These are phyloP conservation scores for Cymbopogon flexuosus DNA, from an alignment of 202 grass and related monocot genomes.

Conservation along the genomic window DNA sequence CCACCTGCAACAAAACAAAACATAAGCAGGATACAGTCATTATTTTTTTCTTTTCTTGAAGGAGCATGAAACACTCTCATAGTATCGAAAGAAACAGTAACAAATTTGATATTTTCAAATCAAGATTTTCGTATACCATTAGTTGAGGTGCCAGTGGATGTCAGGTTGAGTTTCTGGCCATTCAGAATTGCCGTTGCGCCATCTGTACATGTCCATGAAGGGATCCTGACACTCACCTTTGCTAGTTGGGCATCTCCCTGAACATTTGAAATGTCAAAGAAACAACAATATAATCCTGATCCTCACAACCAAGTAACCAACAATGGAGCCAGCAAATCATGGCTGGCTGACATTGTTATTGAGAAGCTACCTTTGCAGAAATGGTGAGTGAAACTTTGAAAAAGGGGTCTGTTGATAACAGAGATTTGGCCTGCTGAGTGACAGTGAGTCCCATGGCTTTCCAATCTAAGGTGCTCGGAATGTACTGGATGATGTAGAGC, in stretches of 20 bases:
- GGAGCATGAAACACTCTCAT: background rate
- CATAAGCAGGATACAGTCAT: background rate
- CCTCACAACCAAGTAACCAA: background rate
- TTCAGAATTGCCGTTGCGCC: constrained; percentile 31
- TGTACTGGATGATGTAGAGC: constrained; percentile 56
- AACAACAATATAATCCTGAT: background rate
- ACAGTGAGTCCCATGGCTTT: constrained; percentile 36
- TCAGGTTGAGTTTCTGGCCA: constrained; percentile 39
- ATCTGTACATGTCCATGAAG: constrained; percentile 38
- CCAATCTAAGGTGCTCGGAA: constrained; percentile 58
- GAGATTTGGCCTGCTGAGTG: constrained; percentile 38
- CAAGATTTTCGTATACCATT: background rate
- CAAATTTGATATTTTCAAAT: background rate
- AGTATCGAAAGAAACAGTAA: background rate
- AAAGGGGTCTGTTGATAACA: constrained; percentile 39
- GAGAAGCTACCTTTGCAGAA: constrained; percentile 37
- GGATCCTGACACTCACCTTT: constrained; percentile 44
- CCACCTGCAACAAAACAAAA: constrained; percentile 41
- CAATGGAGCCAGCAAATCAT: background rate
- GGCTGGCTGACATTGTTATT: background rate
- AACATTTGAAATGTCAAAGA: background rate
- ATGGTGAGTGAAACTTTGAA: constrained; percentile 40
- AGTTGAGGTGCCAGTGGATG: constrained; percentile 19
- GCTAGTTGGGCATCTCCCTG: constrained; percentile 35
- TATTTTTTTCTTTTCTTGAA: background rate